Base-by-base conservation (phyloP, 441 rosid genomes). In the Biscutella auriculata region DNA sequence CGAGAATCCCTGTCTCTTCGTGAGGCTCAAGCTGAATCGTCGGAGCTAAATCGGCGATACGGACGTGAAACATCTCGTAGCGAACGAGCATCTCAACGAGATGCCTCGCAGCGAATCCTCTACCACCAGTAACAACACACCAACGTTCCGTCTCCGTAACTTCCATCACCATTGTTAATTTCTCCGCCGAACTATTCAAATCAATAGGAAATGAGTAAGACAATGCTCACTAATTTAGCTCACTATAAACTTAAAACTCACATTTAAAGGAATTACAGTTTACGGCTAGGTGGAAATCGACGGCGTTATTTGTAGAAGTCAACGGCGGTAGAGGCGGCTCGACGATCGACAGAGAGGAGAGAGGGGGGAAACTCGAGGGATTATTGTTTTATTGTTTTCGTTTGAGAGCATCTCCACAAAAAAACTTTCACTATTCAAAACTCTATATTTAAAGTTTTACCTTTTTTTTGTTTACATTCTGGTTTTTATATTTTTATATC, bases 31-130 rank as follows among this genome's bases (percentile, higher is more conserved):
- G 80, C 52, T 73, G 71, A 39, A 92, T 73, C 46, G 47, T 48
- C 26, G 87, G 49, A 34, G 75, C 85, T 56, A 92, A 75, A 76
- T 92, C 98, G 6, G 82, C 85, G 13, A 92, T 73, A 15, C 91
- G 80, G 56, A 88, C 91, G 7, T 57, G 65, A 53, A 76, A 84
- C 65, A 63, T 70, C 8, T 60, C 77, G 50, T 62, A 37, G 28
- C 63, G 74, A 28, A 91, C 54, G 3, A 88, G 74, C 96, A 88
- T 84, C 44, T 88, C 93, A 43, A 88, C 93, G 59, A 92, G 74
- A 73, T 88, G 93, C 51, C 89, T 81, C 0, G 70, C 70, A 0
- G 70, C 70, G 40, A 66, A 66, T 42, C 70, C 70, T 51, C 70
- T 58, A 28, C 70, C 70, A 9, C 70, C 70, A 2, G 70, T 66